Evolutionary conservation across 805 yeast species (phyloP).

Genomic region (Suhomyces pyralidae): DNA sequence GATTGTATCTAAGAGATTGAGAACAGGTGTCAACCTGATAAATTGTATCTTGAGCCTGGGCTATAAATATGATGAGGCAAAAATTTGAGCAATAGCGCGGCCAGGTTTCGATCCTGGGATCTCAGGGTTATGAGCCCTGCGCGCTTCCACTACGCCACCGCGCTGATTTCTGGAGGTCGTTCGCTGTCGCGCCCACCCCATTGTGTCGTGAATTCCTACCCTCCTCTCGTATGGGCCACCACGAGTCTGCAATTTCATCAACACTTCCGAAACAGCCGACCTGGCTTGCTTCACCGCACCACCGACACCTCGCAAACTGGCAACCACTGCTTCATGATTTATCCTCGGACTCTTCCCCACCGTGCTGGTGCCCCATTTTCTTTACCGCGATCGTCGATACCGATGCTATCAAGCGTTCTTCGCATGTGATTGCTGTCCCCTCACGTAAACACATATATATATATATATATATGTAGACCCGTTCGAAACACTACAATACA

Average conservation of each 20-base stretch:
- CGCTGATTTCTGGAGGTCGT: conserved; percentile 45
- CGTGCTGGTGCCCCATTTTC: not conserved
- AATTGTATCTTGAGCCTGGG: too few species aligned
- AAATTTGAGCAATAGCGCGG: conserved; percentile 68
- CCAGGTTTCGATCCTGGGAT: conserved; percentile 96
- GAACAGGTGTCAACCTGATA: too few species aligned
- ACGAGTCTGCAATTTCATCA: not conserved
- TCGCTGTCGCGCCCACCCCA: not conserved
- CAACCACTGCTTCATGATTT: not conserved
- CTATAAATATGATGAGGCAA: not conserved
- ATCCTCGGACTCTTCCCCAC: not conserved
- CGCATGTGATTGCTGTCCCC: not conserved
- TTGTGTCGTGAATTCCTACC: not conserved
- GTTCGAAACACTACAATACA: too few species aligned
- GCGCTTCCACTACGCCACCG: conserved; percentile 99
- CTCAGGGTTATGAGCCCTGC: conserved; percentile 99
- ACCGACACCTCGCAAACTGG: not conserved
- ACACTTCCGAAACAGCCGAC: not conserved
- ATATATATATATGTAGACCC: too few species aligned
- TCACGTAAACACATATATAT: not conserved
- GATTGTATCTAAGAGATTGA: too few species aligned
- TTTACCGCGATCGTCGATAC: not conserved
- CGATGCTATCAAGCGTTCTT: not conserved
- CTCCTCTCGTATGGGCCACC: not conserved
- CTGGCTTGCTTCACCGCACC: not conserved